Conservation (phyloP, 148 eudicot species). For the Camellia sinensis region DNA sequence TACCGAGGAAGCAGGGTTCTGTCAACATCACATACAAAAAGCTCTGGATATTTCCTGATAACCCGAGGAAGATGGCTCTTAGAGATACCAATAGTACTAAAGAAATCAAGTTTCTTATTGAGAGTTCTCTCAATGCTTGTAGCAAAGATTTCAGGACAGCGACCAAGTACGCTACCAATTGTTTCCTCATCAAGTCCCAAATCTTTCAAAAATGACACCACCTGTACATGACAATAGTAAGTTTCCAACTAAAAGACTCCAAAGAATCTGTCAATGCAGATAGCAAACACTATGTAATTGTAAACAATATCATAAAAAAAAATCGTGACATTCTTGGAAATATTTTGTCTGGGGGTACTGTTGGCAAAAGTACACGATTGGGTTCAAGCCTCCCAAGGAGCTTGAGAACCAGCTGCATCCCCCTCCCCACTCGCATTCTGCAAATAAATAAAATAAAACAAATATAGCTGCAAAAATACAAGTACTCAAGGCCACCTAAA, state of each 20-base stretch:
- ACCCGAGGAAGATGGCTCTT: constrained; percentile 61
- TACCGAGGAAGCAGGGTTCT: constrained; percentile 68
- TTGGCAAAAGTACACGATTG: too few relatives aligned
- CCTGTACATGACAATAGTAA: constrained; percentile 35
- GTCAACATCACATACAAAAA: constrained; percentile 62
- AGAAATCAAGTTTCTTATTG: constrained; percentile 60
- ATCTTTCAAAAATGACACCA: constrained; percentile 59
- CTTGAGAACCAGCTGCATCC: too few relatives aligned
- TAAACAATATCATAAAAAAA: neutral
- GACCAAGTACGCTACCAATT: constrained; percentile 47
- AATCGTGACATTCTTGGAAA: too few relatives aligned
- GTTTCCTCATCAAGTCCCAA: constrained; percentile 56
- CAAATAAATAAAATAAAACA: too few relatives aligned
- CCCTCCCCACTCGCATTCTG: too few relatives aligned
- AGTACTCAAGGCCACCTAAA: too few relatives aligned
- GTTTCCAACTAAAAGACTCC: neutral
- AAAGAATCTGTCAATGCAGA: neutral
- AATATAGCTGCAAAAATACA: too few relatives aligned
- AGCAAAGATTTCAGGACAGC: constrained; percentile 80
- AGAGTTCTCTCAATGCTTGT: constrained; percentile 52
- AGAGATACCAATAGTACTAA: constrained; percentile 47
- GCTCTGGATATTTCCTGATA: constrained; percentile 77
- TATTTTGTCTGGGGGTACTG: too few relatives aligned
- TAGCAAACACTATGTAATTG: neutral
- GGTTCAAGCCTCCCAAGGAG: too few relatives aligned